Base-by-base conservation (phyloP, 768 basidiomycete genomes). In the Amanita rubescens region DNA sequence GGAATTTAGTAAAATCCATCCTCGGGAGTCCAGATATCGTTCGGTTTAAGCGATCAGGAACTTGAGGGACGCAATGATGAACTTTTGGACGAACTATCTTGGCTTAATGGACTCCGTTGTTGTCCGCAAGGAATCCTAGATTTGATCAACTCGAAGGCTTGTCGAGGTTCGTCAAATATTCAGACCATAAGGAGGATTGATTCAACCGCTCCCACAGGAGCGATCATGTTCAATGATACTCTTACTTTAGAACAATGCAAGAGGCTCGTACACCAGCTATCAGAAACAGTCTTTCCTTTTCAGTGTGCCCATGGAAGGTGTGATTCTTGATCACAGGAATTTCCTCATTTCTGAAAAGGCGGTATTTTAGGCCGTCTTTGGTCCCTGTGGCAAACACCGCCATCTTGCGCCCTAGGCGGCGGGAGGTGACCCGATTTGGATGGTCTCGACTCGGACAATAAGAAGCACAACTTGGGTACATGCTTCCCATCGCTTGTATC, bases 271-370 rank as follows among this genome's bases (percentile, higher is more conserved):
- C 60, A 63, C 5, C 77, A 82, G 58, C 75, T 99, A 25, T 75
- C 85, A 8, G 65, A 76, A 56, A 91, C 92, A 2, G 75, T 77
- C 3, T 87, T 90, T 61, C 94, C 95, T 1, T 97, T 96, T 68
- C 90, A 91, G 65, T 99, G 96, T 69, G 96, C 96, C 30, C 96
- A 99, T 68, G 96, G 95, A 64, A 77, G 90, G 90, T 87, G 55
- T 41, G 68, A 64, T 44, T 32, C 30, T 46, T 33, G 48, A 51
- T 22, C 48, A 52, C 55, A 56, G 34, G 35, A 54, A 12, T 17
- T 25, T 22, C 3, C 30, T 52, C 24, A 9, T 17, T 25, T 53
- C 30, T 41, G 14, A 9, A n/a, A 27, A 3, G 19, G 24, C 8
- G 37, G 49, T 51, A 56, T 39, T 49, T 50, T 56, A 76, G 74